phyloP scores from a whole-genome alignment of 176 grass and related monocot species.

The Otatea glauca region DNA sequence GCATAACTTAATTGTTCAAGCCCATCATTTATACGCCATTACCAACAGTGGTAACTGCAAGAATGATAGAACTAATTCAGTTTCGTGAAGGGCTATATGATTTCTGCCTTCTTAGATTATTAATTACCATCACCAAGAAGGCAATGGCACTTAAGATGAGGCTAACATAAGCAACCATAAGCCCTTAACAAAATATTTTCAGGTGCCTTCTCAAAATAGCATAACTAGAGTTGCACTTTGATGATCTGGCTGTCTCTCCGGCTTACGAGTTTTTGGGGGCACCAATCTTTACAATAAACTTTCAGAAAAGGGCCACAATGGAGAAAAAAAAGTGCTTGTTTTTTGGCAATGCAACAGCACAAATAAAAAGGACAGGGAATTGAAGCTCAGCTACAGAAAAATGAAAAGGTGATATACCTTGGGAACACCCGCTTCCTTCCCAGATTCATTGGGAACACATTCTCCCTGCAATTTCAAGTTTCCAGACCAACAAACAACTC shows the following conservation, averaged over 20 bases:
- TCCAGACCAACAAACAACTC: conserved; percentile 37
- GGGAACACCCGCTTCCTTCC: conserved; percentile 58
- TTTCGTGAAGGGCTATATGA: conserved; percentile 23
- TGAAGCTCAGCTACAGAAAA: conserved; percentile 30
- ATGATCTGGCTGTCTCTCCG: neutral
- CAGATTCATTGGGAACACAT: conserved; percentile 66
- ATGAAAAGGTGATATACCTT: conserved; percentile 60
- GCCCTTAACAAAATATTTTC: neutral
- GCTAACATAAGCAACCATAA: conserved; percentile 17
- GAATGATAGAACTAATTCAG: conserved; percentile 3
- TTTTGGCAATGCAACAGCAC: conserved; percentile 28
- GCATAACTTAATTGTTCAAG: conserved; percentile 33
- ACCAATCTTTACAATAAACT: conserved; percentile 13
- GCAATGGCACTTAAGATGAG: neutral
- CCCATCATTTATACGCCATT: conserved; percentile 26
- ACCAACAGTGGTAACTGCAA: conserved; percentile 23
- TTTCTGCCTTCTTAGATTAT: neutral
- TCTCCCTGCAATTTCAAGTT: conserved; percentile 72
- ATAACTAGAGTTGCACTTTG: neutral
- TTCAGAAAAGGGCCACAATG: conserved; percentile 39
- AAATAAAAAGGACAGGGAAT: conserved; percentile 17
- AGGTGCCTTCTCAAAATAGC: conserved; percentile 20
- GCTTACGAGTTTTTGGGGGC: neutral
- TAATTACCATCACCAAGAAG: conserved; percentile 2
- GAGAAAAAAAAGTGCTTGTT: conserved; percentile 12